Percentiles rank a stretch among this genome's conserved stretches.
These are phyloP conservation scores for Amylocystis lapponica DNA, from an alignment of 768 basidiomycete species.

Conservation along the genomic window DNA sequence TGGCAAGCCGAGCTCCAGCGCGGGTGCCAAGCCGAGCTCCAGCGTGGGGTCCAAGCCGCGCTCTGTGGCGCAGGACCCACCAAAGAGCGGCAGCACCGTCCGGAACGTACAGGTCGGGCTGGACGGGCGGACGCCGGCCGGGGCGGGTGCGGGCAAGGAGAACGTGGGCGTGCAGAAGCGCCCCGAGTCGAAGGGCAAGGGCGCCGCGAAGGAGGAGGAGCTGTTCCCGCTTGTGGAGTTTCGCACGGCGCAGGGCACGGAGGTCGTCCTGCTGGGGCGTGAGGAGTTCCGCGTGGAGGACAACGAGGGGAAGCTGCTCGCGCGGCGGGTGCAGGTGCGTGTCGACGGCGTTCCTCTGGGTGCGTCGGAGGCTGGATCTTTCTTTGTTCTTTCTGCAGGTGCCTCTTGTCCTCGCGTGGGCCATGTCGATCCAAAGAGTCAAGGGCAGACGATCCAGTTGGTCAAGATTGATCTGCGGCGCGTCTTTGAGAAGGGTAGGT, in stretches of 20 bases:
- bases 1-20: not conserved
- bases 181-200: constrained; percentile 19
- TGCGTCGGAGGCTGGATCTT: not conserved
- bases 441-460: constrained; percentile 66
- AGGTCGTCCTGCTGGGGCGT: constrained; percentile 42
- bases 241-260: constrained; percentile 35
- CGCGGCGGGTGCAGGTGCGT: constrained; percentile 38
- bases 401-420: constrained; percentile 73
- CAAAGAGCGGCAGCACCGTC: constrained; percentile 30
- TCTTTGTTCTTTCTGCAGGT: constrained; percentile 33
- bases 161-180: constrained; percentile 16
- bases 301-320: constrained; percentile 43
- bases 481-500: constrained; percentile 55
- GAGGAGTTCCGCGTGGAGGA: constrained; percentile 52
- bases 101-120: constrained; percentile 27
- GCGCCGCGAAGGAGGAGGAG: constrained; percentile 32
- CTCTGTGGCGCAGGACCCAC: constrained; percentile 17
- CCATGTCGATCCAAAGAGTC: constrained; percentile 77
- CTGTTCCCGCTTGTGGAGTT: constrained; percentile 44
- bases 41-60: constrained; percentile 19
- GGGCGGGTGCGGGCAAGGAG: constrained; percentile 26
- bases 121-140: constrained; percentile 26
- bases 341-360: not conserved
- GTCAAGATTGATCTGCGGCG: constrained; percentile 59
- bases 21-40: constrained; percentile 10